Base-by-base conservation (phyloP, 371 early-diverging fungal species). In the Parasitella parasitica region DNA sequence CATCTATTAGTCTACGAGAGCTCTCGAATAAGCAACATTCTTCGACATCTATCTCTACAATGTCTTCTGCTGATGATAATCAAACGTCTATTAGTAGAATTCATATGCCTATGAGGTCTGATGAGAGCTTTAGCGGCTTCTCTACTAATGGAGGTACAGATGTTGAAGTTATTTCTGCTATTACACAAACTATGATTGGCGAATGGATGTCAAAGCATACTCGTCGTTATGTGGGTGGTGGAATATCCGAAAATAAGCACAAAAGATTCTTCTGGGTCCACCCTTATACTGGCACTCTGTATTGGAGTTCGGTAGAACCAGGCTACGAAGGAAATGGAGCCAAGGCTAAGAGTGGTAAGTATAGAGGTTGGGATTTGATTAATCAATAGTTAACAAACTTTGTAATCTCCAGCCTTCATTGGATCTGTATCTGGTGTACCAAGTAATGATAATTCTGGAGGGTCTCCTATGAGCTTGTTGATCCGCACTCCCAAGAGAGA, bases 151-250 rank as follows among this genome's bases (percentile, higher is more conserved):
- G 54, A 68, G 61, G 70, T 0, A 79, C 86, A 0, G 86, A 89
- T 58, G 84, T 88, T 22, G 76, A 83, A 13, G 78, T 89, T 41
- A 86, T 91, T 27, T 78, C 86, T 28, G 71, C 91, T 13, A 85
- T 93, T 38, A 90, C 93, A 5, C 87, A 88, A 52, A 88, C 91
- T 20, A 92, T 92, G 92, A 87, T 92, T 54, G 94, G 94, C 20
- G 88, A 90, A 54, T 89, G 84, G 69, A 75, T 93, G 74, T 85
- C 79, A 71, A 93, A 93, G 66, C 86, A 86, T 58, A 90, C 89
- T 8, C 82, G 89, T 5, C 76, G 84, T 20, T 80, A 84, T 56
- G 80, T 80, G 43, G 82, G 82, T 12, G 71, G 75, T 26, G 83
- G 84, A 37, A 81, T 80, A 12, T 84, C 85, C 13, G 91, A 90